A percentile compares a stretch with the other conserved stretches of the same genome.
phyloP scores from a whole-genome alignment of 768 basidiomycete species.

The Sutorius australiensis region DNA sequence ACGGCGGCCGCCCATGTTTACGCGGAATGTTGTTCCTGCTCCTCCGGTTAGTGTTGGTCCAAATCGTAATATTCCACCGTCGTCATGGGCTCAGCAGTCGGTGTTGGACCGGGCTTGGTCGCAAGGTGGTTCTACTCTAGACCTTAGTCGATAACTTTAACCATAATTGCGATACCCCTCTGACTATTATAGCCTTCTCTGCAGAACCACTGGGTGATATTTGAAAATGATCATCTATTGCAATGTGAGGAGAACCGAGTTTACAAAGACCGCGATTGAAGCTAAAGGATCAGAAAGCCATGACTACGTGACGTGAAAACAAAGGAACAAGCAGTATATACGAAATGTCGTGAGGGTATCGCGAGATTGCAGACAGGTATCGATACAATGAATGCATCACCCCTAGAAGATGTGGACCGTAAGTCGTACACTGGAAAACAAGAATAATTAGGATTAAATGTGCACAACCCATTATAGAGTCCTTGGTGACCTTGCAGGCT shows the following conservation, averaged over 20 bases:
- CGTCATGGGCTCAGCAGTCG: constrained; percentile 39
- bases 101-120: constrained; percentile 45
- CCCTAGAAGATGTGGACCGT: constrained; percentile 3
- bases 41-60: constrained; percentile 33
- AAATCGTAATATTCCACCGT: constrained; percentile 38
- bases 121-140: constrained; percentile 36
- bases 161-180: constrained; percentile 5
- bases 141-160: constrained; percentile 35
- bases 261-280: not conserved
- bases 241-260: not conserved
- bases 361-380: constrained; percentile 22
- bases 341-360: constrained; percentile 15
- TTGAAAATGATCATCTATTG: constrained; percentile 13
- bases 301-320: constrained; percentile 3
- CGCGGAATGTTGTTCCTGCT: constrained; percentile 32
- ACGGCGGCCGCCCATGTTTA: constrained; percentile 57
- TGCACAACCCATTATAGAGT: constrained; percentile 31
- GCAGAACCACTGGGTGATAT: not conserved
- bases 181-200: not conserved
- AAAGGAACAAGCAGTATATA: not conserved
- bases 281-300: not conserved
- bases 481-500: constrained; percentile 9
- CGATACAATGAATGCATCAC: constrained; percentile 22
- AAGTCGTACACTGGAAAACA: constrained; percentile 6
- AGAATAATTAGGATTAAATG: constrained; percentile 33